Percentiles rank a stretch among this genome's conserved stretches.
Evolutionary conservation across 148 eudicot genomes (phyloP).

Genomic region (Cornus controversa): DNA sequence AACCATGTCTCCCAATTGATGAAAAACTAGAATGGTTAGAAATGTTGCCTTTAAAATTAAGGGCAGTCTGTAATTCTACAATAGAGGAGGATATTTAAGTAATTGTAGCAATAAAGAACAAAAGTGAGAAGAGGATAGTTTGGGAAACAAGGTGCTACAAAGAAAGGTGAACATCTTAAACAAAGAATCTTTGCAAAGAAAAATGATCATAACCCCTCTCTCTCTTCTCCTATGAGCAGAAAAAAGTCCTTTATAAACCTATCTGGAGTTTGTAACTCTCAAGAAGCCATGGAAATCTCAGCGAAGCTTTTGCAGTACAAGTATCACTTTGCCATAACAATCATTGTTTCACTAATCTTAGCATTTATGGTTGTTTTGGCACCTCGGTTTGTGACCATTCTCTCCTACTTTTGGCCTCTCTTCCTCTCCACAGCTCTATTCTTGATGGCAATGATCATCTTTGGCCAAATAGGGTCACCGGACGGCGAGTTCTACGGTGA

Average conservation of each 20-base stretch:
- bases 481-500: constrained; percentile 18
- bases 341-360: constrained; percentile 11
- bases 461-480: constrained; percentile 17
- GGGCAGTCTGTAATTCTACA: not conserved
- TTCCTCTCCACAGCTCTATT: constrained; percentile 35
- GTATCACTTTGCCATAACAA: constrained; percentile 18
- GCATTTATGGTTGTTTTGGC: constrained; percentile 1
- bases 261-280: not conserved
- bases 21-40: too few species aligned
- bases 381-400: constrained; percentile 18
- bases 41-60: too few species aligned
- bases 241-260: not conserved
- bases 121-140: not conserved
- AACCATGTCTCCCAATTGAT: too few species aligned
- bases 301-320: constrained; percentile 28
- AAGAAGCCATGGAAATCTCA: constrained; percentile 26
- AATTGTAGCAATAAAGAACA: not conserved
- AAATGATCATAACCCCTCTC: not conserved
- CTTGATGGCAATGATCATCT: constrained; percentile 17
- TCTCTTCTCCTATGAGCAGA: not conserved
- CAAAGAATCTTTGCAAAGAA: constrained; percentile 20
- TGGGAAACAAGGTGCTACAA: not conserved
- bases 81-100: constrained; percentile 9
- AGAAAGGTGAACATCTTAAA: constrained; percentile 8
- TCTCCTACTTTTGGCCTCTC: constrained; percentile 44